Evolutionary conservation across 768 basidiomycete genomes (phyloP).

Genomic region (Roridomyces roridus): DNA sequence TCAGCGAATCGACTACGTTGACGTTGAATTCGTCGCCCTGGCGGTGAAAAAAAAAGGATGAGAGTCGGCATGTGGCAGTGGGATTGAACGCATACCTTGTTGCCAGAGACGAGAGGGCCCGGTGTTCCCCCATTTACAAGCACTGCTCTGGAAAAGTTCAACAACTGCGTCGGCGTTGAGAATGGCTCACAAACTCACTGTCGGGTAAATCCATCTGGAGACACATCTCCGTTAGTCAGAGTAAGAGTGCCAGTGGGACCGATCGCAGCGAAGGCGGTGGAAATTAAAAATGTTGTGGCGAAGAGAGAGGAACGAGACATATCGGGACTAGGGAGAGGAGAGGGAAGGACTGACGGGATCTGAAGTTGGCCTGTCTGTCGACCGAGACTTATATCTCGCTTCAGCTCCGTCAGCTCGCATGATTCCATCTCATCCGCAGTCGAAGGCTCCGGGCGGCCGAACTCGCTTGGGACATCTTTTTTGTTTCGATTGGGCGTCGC

Average conservation of each 20-base stretch:
- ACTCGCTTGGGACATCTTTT: too few species aligned
- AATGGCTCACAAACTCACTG: neutral
- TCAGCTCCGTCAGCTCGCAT: too few species aligned
- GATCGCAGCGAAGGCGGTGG: neutral
- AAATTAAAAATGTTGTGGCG: neutral
- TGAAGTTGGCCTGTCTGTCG: neutral
- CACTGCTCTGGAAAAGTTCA: constrained; percentile 1
- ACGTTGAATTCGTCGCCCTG: constrained; percentile 4
- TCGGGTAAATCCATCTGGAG: constrained; percentile 8
- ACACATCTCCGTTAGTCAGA: neutral
- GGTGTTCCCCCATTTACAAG: constrained; percentile 2
- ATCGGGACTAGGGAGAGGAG: neutral
- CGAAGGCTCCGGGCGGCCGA: too few species aligned
- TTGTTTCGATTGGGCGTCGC: too few species aligned
- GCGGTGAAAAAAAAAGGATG: too few species aligned
- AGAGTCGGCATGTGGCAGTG: neutral
- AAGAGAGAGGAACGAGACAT: neutral
- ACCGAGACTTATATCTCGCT: neutral
- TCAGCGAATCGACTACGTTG: constrained; percentile 6
- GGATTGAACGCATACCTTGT: neutral
- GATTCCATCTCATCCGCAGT: too few species aligned
- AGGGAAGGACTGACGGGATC: neutral
- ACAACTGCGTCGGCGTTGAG: neutral
- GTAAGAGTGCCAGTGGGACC: constrained; percentile 7
- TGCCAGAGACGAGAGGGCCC: constrained; percentile 3